Evolutionary conservation across 371 early-diverging fungal genomes (phyloP).

Genomic region (Syncephalastrum contaminatum): DNA sequence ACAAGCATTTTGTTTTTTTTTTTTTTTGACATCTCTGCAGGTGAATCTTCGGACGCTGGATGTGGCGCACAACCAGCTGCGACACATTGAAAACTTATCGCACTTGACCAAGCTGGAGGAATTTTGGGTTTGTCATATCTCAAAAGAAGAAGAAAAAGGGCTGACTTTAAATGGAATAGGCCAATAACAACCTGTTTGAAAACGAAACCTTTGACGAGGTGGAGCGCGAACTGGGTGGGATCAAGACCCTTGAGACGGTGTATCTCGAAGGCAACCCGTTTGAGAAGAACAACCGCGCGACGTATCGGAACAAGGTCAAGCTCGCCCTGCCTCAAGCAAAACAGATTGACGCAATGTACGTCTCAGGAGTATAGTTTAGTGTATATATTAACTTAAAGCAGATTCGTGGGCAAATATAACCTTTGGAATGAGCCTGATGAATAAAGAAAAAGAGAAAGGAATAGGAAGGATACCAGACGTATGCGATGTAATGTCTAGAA

Average conservation of each 20-base stretch:
- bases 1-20: background rate
- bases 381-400: background rate
- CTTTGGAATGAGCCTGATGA: conserved; percentile 1
- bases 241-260: conserved; percentile 73
- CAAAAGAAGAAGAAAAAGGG: conserved; percentile 1
- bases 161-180: conserved; percentile 38
- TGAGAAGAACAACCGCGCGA: conserved; percentile 72
- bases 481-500: no score
- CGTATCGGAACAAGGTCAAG: conserved; percentile 88
- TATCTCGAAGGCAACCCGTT: conserved; percentile 96
- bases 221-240: conserved; percentile 64
- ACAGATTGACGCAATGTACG: conserved; percentile 90
- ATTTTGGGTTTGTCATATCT: conserved; percentile 70
- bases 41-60: conserved; percentile 75
- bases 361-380: background rate
- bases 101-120: conserved; percentile 78
- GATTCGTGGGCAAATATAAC: background rate
- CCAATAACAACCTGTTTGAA: conserved; percentile 77
- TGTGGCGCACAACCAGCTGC: conserved; percentile 80
- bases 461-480: background rate
- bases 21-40: conserved; percentile 25
- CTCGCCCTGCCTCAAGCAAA: conserved; percentile 80
- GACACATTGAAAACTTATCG: conserved; percentile 72
- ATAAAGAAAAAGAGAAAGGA: background rate
- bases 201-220: conserved; percentile 72